Percentiles rank a stretch among this genome's conserved stretches.
Evolutionary conservation across 306 rosid genomes (phyloP).

Genomic region (Morella rubra): DNA sequence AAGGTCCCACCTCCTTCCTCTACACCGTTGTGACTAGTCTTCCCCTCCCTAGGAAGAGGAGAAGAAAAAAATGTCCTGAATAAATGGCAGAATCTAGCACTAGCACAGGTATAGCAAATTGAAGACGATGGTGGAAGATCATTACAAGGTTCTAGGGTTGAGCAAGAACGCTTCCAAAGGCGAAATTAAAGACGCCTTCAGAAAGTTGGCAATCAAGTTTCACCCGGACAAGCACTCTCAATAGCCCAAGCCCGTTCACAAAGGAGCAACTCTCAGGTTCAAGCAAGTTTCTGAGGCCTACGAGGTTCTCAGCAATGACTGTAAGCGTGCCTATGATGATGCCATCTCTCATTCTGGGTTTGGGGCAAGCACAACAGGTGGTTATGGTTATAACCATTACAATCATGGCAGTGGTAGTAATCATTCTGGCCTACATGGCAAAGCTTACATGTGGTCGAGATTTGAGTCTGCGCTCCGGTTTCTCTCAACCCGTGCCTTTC

Average conservation of each 20-base stretch:
- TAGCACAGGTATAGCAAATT: background rate
- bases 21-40: too few relatives aligned
- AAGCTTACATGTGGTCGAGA: constrained; percentile 33
- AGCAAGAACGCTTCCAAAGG: constrained; percentile 60
- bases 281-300: constrained; percentile 86
- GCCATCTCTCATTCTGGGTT: constrained; percentile 38
- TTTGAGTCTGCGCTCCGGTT: constrained; percentile 55
- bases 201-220: constrained; percentile 69
- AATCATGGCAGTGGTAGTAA: constrained; percentile 22
- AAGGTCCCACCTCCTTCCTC: too few relatives aligned
- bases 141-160: constrained; percentile 73
- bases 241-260: constrained; percentile 52
- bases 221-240: constrained; percentile 94
- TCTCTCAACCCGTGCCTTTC: constrained; percentile 71
- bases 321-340: constrained; percentile 70
- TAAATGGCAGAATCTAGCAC: too few relatives aligned
- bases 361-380: constrained; percentile 9
- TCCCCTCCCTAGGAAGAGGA: too few relatives aligned
- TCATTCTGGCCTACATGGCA: constrained; percentile 23
- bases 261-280: constrained; percentile 71
- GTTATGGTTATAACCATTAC: constrained; percentile 26
- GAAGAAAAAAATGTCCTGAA: too few relatives aligned
- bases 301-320: constrained; percentile 76
- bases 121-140: constrained; percentile 42
- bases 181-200: constrained; percentile 79